Evolutionary conservation across 805 yeast genomes (phyloP), one percentile per base, ranked within the genome.

Genomic region (Metschnikowia koreensis): DNA sequence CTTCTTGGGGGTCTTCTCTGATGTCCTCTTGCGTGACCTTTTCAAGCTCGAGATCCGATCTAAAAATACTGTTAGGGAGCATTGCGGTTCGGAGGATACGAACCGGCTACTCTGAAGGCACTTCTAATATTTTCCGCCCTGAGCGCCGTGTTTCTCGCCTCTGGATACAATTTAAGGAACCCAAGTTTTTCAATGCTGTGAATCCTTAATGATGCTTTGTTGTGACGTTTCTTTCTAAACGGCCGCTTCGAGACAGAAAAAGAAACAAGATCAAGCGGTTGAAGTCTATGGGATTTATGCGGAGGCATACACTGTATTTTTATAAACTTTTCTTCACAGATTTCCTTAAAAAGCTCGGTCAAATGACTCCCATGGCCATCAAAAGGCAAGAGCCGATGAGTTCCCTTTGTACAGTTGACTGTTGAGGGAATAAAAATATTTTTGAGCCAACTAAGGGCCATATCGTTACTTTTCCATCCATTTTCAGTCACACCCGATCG

Each of bases 301-400:
- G 46, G 28, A 33, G 38, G 46, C 39, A 43, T 43, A 17, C 46
- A 43, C 39, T 43, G 39, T n/a, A 43, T 43, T 16, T 16, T 10
- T 33, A 43, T 43, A 7, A 10, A 9, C 31, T 43, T 29, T 31
- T 33, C 28, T 33, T 43, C 46, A 22, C 38, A 43, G n/a, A 27
- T 12, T 10, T 41, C 44, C 17, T 22, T 27, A 34, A 41, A 41
- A 7, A 12, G 22, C 9, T 29, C 22, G 13, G 39, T 43, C 28
- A 43, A 33, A 33, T 43, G 46, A 43, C 46, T 33, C 8, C 46
- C 46, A 22, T 43, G 38, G 27, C 39, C 46, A 43, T 43, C 46
- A 15, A 31, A 43, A 16, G 22, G 42, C 17, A 39, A 39, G 29
- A 39, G 42, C n/a, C 29, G 42, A 26, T 26, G 22, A 22, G n/a